phyloP scores from a whole-genome alignment of 148 eudicot species.

The Nepenthes gracilis region DNA sequence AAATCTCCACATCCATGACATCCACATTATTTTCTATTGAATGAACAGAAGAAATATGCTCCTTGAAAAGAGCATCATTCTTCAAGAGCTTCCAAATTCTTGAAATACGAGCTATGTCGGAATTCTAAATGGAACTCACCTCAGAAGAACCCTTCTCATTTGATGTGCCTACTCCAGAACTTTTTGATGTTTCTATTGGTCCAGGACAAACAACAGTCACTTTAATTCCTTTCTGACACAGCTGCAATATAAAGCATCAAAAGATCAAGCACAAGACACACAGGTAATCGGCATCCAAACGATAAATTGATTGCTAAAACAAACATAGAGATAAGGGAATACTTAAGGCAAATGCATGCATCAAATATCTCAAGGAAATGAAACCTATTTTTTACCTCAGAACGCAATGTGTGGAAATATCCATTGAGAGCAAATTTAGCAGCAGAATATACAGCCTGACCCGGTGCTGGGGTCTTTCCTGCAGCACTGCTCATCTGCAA shows the following conservation, averaged over 20 bases:
- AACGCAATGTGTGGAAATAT: constrained; percentile 81
- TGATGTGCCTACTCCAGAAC: constrained; percentile 35
- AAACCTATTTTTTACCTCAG: constrained; percentile 49
- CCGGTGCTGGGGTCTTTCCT: constrained; percentile 90
- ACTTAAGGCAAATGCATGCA: no score
- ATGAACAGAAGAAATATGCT: no score
- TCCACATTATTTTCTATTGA: no score
- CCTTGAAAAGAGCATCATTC: no score
- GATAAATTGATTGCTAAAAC: not conserved
- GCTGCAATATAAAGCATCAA: constrained; percentile 32
- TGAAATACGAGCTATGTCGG: no score
- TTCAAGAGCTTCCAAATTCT: not conserved
- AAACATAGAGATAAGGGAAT: no score
- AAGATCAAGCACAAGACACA: not conserved
- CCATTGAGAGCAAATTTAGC: constrained; percentile 88
- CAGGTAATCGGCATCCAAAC: constrained; percentile 1
- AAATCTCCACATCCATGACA: no score
- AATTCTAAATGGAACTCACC: constrained; percentile 25
- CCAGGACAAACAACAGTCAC: constrained; percentile 97
- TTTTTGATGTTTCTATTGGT: constrained; percentile 57
- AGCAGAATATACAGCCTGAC: constrained; percentile 91
- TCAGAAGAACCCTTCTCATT: constrained; percentile 26
- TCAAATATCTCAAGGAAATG: not conserved
- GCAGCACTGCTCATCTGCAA: constrained; percentile 98
- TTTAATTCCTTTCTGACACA: constrained; percentile 68